phyloP scores from a whole-genome alignment of 1,284 basidiomycete genomes.

The Microbotryum intermedium region DNA sequence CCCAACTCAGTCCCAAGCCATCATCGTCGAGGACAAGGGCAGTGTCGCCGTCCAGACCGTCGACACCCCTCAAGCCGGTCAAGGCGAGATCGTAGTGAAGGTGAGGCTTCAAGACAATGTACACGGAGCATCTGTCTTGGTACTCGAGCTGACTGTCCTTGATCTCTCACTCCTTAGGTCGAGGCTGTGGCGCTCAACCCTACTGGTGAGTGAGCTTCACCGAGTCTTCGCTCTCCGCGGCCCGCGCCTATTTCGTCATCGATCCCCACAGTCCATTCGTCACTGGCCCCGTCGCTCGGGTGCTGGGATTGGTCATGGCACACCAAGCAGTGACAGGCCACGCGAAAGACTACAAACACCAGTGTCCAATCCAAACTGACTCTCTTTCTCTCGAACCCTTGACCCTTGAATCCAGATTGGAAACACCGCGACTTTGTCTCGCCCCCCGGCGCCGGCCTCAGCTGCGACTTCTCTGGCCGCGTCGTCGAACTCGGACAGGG shows the following conservation, averaged over 20 bases:
- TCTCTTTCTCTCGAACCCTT: no score
- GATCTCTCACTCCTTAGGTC: neutral
- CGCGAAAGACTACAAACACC: no score
- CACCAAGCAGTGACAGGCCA: no score
- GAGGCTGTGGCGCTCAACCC: slow-evolving; percentile 28
- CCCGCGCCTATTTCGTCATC: no score
- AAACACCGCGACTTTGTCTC: slow-evolving; percentile 34
- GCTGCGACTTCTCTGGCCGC: slow-evolving; percentile 53
- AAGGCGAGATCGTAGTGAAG: slow-evolving; percentile 18
- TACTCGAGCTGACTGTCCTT: neutral
- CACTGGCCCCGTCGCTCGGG: neutral
- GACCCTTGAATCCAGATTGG: slow-evolving; percentile 31
- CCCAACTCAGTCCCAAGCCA: slow-evolving; percentile 1
- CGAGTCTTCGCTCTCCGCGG: no score
- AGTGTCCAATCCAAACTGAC: neutral
- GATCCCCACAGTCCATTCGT: neutral
- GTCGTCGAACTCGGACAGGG: slow-evolving; percentile 50
- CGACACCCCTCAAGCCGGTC: neutral
- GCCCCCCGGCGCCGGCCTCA: slow-evolving; percentile 43
- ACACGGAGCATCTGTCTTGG: neutral
- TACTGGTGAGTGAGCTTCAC: slow-evolving; percentile 7
- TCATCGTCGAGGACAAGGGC: slow-evolving; percentile 9
- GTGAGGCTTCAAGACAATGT: no score
- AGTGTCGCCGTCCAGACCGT: slow-evolving; percentile 3
- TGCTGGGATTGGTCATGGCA: no score